A percentile compares a stretch with the other conserved stretches of the same genome.
Evolutionary conservation across 768 basidiomycete genomes (phyloP).

Genomic region (Boletus pseudo-olivaceus): DNA sequence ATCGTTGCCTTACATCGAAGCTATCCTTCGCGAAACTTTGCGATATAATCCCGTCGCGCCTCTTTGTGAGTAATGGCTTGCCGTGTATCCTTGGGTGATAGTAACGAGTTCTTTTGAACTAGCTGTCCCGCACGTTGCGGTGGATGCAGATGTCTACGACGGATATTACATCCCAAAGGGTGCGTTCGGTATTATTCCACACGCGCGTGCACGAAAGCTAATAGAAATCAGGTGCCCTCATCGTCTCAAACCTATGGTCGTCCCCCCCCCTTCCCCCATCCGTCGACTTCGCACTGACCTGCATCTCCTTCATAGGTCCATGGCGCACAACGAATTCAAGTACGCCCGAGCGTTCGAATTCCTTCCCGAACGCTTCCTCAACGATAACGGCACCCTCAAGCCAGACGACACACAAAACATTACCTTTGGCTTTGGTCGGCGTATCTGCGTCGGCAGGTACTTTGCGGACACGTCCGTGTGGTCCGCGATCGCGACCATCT

Average conservation of each 20-base stretch:
- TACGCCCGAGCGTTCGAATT: slow-evolving; percentile 37
- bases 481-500: slow-evolving; percentile 10
- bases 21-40: slow-evolving; percentile 12
- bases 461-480: slow-evolving; percentile 20
- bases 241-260: slow-evolving; percentile 13
- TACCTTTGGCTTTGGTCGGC: slow-evolving; percentile 25
- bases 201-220: neutral
- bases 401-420: slow-evolving; percentile 10
- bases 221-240: slow-evolving; percentile 1
- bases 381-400: slow-evolving; percentile 18
- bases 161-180: slow-evolving; percentile 48
- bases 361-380: slow-evolving; percentile 39
- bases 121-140: slow-evolving; percentile 29
- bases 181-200: neutral
- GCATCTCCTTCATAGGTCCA: slow-evolving; percentile 5
- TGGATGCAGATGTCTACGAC: slow-evolving; percentile 39
- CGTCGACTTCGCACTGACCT: neutral
- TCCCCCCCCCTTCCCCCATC: neutral
- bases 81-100: neutral
- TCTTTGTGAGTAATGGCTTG: slow-evolving; percentile 4
- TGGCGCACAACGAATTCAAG: slow-evolving; percentile 23
- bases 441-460: slow-evolving; percentile 24
- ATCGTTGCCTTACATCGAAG: slow-evolving; percentile 11
- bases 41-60: slow-evolving; percentile 5
- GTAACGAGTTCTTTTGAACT: neutral